Evolutionary conservation across 345 rosid species (phyloP), one percentile per base, ranked within the genome.

Genomic region (Eucalyptus polyanthemos): DNA sequence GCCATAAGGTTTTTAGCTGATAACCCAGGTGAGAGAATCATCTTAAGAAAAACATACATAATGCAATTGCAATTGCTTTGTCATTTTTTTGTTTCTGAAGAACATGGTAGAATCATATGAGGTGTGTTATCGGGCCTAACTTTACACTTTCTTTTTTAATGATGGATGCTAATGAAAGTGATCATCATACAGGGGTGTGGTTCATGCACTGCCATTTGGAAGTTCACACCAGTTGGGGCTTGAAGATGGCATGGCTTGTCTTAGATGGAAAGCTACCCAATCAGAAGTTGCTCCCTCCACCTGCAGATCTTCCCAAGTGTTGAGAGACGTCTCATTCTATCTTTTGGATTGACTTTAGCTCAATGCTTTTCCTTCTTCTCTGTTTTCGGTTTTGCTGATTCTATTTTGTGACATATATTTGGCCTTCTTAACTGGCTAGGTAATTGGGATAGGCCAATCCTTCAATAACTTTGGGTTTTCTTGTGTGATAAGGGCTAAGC

Each of bases 141-240:
- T 47, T 86, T 27, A 53, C 87, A 29, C 16, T 14, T 14, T 86
- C 40, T 47, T 49, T 51, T 14, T 86, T 86, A 86, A 49, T 86
- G 85, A 76, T 40, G 85, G 27, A 76, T 40, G 85, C 47, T 86
- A 27, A 86, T 27, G 87, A 86, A 86, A 83, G 37, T 11, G 42
- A 22, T 47, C 85, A 76, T 76, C 85, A 76, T 76, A 76, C 89
- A 95, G 96, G 96, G 65, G 95, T 94, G 25, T 95, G 96, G 96
- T 95, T 95, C 92, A 95, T 95, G 97, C 96, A 95, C 89, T 94
- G 97, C 87, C 96, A 95, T 90, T 93, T 95, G 88, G 97, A 95
- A 90, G 96, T 95, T 56, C 97, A 95, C 92, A 95, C 97, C 34
- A 95, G 94, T 88, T 94, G 97, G 97, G 97, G 97, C 88, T 90